Base-by-base conservation (phyloP, 306 rosid genomes). In the Vigna unguiculata region DNA sequence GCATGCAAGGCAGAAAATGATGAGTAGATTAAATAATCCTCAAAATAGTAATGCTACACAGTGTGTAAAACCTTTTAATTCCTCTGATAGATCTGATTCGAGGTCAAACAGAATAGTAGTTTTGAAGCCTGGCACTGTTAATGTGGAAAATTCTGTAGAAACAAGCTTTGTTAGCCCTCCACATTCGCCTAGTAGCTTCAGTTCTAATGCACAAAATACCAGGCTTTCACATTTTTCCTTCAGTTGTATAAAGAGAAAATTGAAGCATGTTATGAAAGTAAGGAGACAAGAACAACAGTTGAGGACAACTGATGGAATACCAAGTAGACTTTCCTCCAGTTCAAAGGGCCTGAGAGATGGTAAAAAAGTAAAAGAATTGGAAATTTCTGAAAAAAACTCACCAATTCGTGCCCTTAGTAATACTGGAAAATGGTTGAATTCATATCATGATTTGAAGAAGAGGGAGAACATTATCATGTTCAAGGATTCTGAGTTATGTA, bases 181-280 rank as follows among this genome's bases (percentile, higher is more conserved):
- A 22, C 79, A 78, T 72, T 82, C 87, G 74, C 78, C 11, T 76
- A 32, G 62, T 36, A 69, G 77, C 75, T 69, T 61, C 30, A 74
- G 70, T 45, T 49, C 76, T 72, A 75, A 81, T 32, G 76, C 30
- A 22, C 78, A 74, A 59, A 69, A 74, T 62, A 81, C 9, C 11
- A 83, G 77, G 82, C 77, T 78, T 43, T 58, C 78, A 6, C 32
- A 52, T 77, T 82, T 79, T 76, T 71, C 86, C 36, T 71, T 90
- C 28, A 80, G 86, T 69, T 83, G 48, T 64, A 53, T 87, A 43
- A 90, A 82, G 82, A 85, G 84, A 86, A 90, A 85, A 80, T 61
- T 88, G 80, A 87, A 66, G 71, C 81, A 85, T 24, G 91, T 78
- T 57, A 73, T 87, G 82, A 80, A 84, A 70, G 71, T 51, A 30